Percentiles rank a stretch among this genome's conserved stretches.
Evolutionary conservation across 2,329 filamentous ascomycete species (phyloP).

Genomic region (Pleoardoris graminearum): DNA sequence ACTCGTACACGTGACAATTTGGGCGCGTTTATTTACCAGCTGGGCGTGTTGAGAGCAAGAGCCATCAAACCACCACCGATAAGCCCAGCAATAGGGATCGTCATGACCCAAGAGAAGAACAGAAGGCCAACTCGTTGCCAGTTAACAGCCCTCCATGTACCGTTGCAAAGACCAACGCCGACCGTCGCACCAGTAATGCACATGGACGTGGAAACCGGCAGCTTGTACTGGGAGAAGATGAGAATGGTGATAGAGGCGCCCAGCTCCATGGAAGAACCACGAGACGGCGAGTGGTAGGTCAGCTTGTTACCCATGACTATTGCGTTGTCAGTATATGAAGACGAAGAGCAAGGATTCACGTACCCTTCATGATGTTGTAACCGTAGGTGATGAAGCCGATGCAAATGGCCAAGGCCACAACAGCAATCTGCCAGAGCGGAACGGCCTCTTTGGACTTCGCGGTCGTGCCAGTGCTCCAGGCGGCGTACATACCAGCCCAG

Average conservation of each 20-base stretch:
- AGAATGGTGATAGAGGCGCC: slow-evolving; percentile 75
- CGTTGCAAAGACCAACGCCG: slow-evolving; percentile 75
- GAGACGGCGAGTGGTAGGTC: slow-evolving; percentile 65
- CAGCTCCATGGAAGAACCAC: slow-evolving; percentile 72
- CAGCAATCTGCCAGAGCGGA: slow-evolving; percentile 75
- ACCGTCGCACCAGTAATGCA: slow-evolving; percentile 78
- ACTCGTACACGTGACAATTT: not conserved
- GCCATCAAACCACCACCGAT: slow-evolving; percentile 51
- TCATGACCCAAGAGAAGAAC: slow-evolving; percentile 64
- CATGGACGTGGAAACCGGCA: slow-evolving; percentile 68
- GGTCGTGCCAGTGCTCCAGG: slow-evolving; percentile 62
- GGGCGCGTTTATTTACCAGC: not conserved
- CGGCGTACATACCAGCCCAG: slow-evolving; percentile 43
- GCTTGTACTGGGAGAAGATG: slow-evolving; percentile 70
- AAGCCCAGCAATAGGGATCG: slow-evolving; percentile 59
- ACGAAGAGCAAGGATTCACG: not conserved
- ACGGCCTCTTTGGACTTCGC: slow-evolving; percentile 66
- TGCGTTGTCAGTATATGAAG: slow-evolving; percentile 45
- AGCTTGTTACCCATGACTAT: slow-evolving; percentile 72
- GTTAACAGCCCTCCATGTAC: slow-evolving; percentile 69
- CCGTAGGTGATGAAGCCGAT: slow-evolving; percentile 72
- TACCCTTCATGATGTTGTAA: slow-evolving; percentile 76
- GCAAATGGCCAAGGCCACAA: slow-evolving; percentile 65
- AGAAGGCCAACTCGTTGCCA: slow-evolving; percentile 68
- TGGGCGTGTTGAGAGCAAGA: slow-evolving; percentile 58